Conservation (phyloP, 768 basidiomycete genomes). For the Amanita rubescens region DNA sequence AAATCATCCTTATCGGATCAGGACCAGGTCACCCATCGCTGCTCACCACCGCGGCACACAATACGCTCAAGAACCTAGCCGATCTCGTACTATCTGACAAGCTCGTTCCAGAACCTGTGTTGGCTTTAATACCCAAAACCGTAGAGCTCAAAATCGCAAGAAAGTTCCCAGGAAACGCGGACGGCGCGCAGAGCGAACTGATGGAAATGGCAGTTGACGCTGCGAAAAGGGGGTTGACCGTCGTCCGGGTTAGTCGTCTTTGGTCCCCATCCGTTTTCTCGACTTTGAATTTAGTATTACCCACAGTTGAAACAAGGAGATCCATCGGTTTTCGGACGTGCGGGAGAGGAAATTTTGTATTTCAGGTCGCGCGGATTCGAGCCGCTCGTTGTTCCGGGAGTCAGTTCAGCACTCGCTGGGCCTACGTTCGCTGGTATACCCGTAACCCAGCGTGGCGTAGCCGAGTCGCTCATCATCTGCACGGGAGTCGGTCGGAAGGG, state of each 20-base stretch:
- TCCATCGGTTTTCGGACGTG: slow-evolving; percentile 89
- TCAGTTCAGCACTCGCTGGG: slow-evolving; percentile 83
- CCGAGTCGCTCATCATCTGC: slow-evolving; percentile 83
- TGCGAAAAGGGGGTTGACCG: slow-evolving; percentile 70
- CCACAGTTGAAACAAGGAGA: slow-evolving; percentile 92
- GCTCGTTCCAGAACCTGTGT: slow-evolving; percentile 84
- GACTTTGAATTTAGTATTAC: background rate
- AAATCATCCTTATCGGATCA: slow-evolving; percentile 88
- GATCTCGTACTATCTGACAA: slow-evolving; percentile 94
- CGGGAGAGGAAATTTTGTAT: slow-evolving; percentile 90
- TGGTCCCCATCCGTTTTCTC: slow-evolving; percentile 3
- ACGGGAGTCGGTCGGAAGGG: slow-evolving; percentile 91
- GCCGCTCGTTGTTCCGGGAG: slow-evolving; percentile 80
- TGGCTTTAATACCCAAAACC: slow-evolving; percentile 70
- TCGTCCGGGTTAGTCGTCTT: slow-evolving; percentile 67
- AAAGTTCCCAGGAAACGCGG: slow-evolving; percentile 97
- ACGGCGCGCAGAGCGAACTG: slow-evolving; percentile 90
- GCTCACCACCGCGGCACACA: slow-evolving; percentile 81
- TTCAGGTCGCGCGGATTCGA: slow-evolving; percentile 85
- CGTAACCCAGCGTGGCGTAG: slow-evolving; percentile 91
- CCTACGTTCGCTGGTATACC: slow-evolving; percentile 89
- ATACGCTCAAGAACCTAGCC: slow-evolving; percentile 69
- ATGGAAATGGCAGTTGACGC: slow-evolving; percentile 88
- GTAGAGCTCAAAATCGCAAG: slow-evolving; percentile 82
- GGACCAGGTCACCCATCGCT: slow-evolving; percentile 94